These are phyloP conservation scores for Paraglomus brasilianum DNA, from an alignment of 192 early-diverging fungal species.

Conservation along the genomic window DNA sequence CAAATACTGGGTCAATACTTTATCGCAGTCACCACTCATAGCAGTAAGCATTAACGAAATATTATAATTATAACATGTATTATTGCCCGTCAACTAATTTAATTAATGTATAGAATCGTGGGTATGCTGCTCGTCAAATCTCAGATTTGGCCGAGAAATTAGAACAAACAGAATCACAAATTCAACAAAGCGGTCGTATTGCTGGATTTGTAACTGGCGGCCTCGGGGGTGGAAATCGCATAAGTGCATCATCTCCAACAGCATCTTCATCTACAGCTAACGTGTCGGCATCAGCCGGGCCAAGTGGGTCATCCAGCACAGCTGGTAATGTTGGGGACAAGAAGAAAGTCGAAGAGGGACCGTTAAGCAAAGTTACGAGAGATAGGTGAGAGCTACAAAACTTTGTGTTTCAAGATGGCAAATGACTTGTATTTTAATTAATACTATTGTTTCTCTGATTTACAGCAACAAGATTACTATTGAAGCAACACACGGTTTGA, in stretches of 20 bases:
- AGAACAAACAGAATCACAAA: conserved; percentile 65
- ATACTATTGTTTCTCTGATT: conserved; percentile 13
- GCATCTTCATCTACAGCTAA: background rate
- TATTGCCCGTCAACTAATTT: background rate
- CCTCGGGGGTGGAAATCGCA: conserved; percentile 36
- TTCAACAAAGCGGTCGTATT: conserved; percentile 47
- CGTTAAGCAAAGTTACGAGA: conserved; percentile 65
- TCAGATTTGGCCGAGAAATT: conserved; percentile 80
- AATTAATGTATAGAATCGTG: conserved; percentile 65
- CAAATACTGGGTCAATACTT: conserved; percentile 97
- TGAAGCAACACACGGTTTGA: conserved; percentile 77
- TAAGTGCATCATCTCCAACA: background rate
- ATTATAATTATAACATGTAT: background rate
- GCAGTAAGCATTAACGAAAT: conserved; percentile 51
- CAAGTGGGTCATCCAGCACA: background rate
- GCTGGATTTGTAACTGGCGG: conserved; percentile 37
- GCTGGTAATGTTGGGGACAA: conserved; percentile 39
- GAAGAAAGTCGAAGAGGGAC: conserved; percentile 62
- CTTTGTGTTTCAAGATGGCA: background rate
- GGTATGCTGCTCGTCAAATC: conserved; percentile 77
- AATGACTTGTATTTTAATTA: conserved; percentile 22
- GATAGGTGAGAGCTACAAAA: conserved; percentile 53
- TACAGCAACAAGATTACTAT: conserved; percentile 70
- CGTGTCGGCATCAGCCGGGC: background rate
- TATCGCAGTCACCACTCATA: conserved; percentile 88